These are phyloP conservation scores for Erythrophleum fordii DNA, from an alignment of 306 rosid genomes.

Conservation along the genomic window DNA sequence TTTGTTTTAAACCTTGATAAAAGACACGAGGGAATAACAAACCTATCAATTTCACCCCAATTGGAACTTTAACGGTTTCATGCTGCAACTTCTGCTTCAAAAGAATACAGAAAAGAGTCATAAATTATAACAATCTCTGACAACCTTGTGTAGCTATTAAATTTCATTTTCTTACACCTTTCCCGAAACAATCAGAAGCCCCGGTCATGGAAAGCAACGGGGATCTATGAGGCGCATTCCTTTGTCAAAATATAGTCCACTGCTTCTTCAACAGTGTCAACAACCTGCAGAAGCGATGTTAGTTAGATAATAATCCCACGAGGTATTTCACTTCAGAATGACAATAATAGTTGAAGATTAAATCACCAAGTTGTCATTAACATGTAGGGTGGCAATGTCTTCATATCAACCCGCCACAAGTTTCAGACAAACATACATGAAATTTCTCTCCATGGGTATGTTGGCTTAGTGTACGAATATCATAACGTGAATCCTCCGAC, in stretches of 20 bases:
- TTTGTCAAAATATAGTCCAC: conserved; percentile 31
- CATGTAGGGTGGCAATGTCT: background rate
- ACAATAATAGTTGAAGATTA: background rate
- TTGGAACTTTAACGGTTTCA: background rate
- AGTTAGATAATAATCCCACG: conserved; percentile 5
- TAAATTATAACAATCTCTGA: background rate
- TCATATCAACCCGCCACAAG: background rate
- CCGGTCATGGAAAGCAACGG: conserved; percentile 15
- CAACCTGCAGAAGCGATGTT: conserved; percentile 61
- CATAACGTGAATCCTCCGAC: background rate
- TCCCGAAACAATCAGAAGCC: conserved; percentile 11
- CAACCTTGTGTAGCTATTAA: background rate
- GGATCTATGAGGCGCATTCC: conserved; percentile 45
- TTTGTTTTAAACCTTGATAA: background rate
- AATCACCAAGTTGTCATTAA: background rate
- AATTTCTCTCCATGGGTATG: background rate
- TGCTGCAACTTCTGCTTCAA: background rate
- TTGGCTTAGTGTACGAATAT: background rate
- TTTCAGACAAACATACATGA: background rate
- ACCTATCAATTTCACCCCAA: background rate
- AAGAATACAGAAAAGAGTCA: background rate
- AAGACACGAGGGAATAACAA: background rate
- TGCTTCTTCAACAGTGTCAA: conserved; percentile 50
- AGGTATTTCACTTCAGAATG: background rate
- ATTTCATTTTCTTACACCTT: background rate